Evolutionary conservation across 1,284 basidiomycete genomes (phyloP).

Genomic region (Sporisorium sorghi): DNA sequence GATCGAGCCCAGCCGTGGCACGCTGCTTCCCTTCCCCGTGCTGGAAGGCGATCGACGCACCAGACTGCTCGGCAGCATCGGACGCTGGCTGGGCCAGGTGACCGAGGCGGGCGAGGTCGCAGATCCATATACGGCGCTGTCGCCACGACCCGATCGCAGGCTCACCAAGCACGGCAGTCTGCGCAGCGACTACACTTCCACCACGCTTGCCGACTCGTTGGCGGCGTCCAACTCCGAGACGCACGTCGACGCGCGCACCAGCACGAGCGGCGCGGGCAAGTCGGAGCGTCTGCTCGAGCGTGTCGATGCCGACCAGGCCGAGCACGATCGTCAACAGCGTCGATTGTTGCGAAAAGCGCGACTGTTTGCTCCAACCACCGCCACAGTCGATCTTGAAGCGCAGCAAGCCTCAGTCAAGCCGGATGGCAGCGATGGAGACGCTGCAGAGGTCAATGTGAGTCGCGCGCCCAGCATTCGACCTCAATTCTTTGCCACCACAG

Average conservation of each 20-base stretch:
- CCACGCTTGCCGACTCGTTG: conserved; percentile 33
- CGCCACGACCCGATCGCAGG: conserved; percentile 33
- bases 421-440: neutral
- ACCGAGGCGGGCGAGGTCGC: conserved; percentile 33
- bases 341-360: conserved; percentile 34
- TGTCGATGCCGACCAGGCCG: conserved; percentile 25
- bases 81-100: conserved; percentile 37
- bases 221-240: conserved; percentile 22
- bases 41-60: conserved; percentile 29
- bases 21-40: conserved; percentile 26
- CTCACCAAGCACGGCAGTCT: conserved; percentile 45
- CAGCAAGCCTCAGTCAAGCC: neutral
- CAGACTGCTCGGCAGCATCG: conserved; percentile 33
- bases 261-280: conserved; percentile 14
- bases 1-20: conserved; percentile 28
- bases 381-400: neutral
- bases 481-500: conserved; percentile 59
- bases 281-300: conserved; percentile 26
- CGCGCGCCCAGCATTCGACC: conserved; percentile 60
- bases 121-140: conserved; percentile 34
- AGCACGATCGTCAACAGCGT: conserved; percentile 39
- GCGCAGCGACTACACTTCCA: conserved; percentile 39
- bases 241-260: conserved; percentile 10
- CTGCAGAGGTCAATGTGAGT: conserved; percentile 20
- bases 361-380: conserved; percentile 6